These are phyloP conservation scores for Coprinellus micaceus DNA, from an alignment of 768 basidiomycete genomes.

Conservation along the genomic window DNA sequence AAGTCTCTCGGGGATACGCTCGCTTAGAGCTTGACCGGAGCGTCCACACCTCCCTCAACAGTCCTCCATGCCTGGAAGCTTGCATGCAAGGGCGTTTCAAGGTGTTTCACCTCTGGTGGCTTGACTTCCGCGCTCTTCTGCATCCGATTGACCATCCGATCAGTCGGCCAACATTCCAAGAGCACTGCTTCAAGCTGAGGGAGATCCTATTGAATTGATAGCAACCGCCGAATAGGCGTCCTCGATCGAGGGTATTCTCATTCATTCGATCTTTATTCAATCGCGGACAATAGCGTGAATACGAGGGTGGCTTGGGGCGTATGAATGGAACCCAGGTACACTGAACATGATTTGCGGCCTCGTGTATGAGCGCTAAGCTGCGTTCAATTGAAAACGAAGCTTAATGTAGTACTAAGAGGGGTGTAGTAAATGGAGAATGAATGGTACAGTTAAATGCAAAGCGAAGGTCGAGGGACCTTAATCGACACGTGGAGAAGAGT, in stretches of 20 bases:
- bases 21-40: too few species aligned
- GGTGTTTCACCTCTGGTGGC: not conserved
- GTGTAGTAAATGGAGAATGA: too few species aligned
- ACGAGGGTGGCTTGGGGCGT: not conserved
- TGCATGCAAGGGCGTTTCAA: not conserved
- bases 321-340: not conserved
- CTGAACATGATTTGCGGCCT: not conserved
- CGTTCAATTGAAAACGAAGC: too few species aligned
- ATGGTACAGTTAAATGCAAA: too few species aligned
- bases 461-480: not conserved
- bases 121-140: not conserved
- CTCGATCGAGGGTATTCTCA: not conserved
- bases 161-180: not conserved
- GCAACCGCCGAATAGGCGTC: not conserved
- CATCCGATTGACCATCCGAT: not conserved
- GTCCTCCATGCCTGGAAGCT: too few species aligned
- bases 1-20: too few species aligned
- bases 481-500: not conserved
- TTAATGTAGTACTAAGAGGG: too few species aligned
- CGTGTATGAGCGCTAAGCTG: too few species aligned
- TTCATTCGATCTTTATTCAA: slow-evolving; percentile 5
- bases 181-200: too few species aligned
- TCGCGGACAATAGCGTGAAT: not conserved
- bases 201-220: not conserved
- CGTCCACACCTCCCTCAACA: too few species aligned